Conservation (phyloP, 352 stramenopile genomes). For the Globisporangium recalcitrans region DNA sequence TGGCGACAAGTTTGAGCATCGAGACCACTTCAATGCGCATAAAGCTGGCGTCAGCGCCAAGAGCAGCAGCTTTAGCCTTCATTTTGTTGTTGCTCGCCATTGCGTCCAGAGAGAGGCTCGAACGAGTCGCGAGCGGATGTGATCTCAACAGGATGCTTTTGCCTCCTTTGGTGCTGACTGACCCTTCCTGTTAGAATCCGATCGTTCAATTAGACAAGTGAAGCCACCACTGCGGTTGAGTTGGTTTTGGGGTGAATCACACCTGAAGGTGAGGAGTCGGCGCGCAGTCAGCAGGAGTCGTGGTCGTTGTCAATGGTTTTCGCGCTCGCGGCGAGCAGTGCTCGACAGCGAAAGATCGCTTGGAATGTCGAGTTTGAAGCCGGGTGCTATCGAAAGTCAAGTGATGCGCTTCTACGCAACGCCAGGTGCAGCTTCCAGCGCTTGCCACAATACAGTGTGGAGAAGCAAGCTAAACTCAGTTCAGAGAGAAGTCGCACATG, state of each 20-base stretch:
- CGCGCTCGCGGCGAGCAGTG: neutral
- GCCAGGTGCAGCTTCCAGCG: too few species aligned
- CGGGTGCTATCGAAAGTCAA: neutral
- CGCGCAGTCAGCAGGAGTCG: neutral
- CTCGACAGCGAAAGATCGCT: neutral
- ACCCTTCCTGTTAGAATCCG: neutral
- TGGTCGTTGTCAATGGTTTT: neutral
- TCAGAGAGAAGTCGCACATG: too few species aligned
- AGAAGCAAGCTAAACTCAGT: too few species aligned
- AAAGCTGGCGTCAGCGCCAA: conserved; percentile 39
- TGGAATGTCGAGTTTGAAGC: neutral
- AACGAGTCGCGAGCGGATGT: too few species aligned
- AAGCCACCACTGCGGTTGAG: neutral
- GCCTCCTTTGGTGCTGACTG: neutral
- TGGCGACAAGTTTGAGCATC: conserved; percentile 41
- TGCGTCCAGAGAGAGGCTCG: neutral
- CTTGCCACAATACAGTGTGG: too few species aligned
- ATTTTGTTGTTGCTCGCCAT: conserved; percentile 14
- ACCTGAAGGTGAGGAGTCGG: neutral
- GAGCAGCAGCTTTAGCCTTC: conserved; percentile 17
- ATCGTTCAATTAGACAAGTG: neutral
- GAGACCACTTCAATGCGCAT: conserved; percentile 63
- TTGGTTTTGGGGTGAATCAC: neutral
- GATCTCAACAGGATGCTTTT: neutral
- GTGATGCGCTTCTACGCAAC: neutral